A percentile compares a stretch with the other conserved stretches of the same genome.
Conservation (phyloP, 495 filamentous ascomycete genomes). For the Aspergillus panamensis region DNA sequence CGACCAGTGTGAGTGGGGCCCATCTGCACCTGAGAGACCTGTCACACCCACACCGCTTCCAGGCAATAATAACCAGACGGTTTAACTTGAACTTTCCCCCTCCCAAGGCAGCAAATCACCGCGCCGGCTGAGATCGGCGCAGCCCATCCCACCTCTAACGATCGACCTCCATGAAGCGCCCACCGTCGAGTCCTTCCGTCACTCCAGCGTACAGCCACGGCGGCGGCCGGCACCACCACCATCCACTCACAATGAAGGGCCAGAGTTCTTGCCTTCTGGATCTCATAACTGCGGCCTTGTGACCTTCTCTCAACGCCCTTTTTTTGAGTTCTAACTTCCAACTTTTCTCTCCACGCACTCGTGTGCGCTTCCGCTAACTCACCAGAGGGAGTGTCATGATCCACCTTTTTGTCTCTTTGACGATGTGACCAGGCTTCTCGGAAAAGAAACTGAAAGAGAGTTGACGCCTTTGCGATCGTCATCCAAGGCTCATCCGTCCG, state of each 20-base stretch:
- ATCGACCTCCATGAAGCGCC: not conserved
- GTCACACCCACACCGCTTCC: slow-evolving; percentile 18
- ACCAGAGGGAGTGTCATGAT: not conserved
- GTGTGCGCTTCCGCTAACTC: slow-evolving; percentile 6
- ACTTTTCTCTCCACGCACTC: slow-evolving; percentile 8
- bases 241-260: not conserved
- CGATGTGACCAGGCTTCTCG: not conserved
- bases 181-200: not conserved
- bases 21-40: slow-evolving; percentile 9
- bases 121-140: not conserved
- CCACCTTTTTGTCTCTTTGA: not conserved
- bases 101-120: slow-evolving; percentile 6
- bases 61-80: not conserved
- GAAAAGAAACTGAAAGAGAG: not conserved
- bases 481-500: no score
- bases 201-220: slow-evolving; percentile 3
- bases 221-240: not conserved
- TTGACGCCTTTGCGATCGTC: no score
- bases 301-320: not conserved
- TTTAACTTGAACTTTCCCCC: no score
- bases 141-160: not conserved
- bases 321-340: not conserved
- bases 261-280: not conserved
- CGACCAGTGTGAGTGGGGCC: slow-evolving; percentile 11
- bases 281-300: slow-evolving; percentile 2